Percentiles rank a stretch among this genome's conserved stretches.
Evolutionary conservation across 257 asterid species (phyloP).

Genomic region (Solanum lycopersicoides): DNA sequence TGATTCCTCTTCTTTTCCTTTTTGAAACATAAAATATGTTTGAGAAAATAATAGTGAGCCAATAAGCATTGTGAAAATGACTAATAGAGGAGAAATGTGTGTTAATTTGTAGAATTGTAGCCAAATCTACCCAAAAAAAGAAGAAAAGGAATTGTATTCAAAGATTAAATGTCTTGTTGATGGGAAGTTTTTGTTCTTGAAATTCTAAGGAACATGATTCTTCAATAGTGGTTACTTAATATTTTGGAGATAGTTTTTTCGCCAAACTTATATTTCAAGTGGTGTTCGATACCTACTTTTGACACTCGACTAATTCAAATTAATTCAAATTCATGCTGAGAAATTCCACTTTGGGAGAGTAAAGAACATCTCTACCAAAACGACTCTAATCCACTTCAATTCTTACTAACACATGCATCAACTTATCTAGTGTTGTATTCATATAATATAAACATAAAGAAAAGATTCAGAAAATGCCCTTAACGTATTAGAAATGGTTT

Average conservation of each 20-base stretch:
- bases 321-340: not conserved
- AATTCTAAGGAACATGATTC: not conserved
- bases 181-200: not conserved
- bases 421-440: not conserved
- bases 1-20: not conserved
- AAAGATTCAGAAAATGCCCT: too few species aligned
- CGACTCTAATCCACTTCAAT: not conserved
- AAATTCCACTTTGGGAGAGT: not conserved
- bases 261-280: not conserved
- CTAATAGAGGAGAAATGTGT: not conserved
- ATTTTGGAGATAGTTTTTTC: not conserved
- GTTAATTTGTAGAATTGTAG: not conserved
- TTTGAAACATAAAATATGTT: not conserved
- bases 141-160: not conserved
- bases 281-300: too few species aligned
- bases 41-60: not conserved
- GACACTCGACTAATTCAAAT: too few species aligned
- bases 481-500: too few species aligned
- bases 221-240: not conserved
- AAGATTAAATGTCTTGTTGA: not conserved
- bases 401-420: not conserved
- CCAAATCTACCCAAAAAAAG: not conserved
- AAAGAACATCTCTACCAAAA: not conserved
- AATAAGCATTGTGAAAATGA: not conserved
- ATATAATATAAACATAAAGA: too few species aligned